A percentile compares a stretch with the other conserved stretches of the same genome.
Conservation (phyloP, 2,329 filamentous ascomycete species). For the Sodiomyces alkalinus region DNA sequence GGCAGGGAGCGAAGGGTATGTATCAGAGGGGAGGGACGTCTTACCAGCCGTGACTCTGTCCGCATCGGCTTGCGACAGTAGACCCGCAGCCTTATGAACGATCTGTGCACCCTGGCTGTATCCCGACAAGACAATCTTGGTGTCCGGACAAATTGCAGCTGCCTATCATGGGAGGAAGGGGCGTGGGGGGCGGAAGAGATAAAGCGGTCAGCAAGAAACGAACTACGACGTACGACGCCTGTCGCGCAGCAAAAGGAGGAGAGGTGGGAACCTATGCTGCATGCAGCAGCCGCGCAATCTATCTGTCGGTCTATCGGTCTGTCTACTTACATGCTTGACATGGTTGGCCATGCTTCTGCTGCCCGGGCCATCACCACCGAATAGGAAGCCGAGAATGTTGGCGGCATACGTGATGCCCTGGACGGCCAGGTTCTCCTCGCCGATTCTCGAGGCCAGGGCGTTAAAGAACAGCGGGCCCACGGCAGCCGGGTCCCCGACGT, state of each 20-base stretch:
- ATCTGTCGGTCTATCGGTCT: no score
- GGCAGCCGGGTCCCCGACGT: constrained; percentile 28
- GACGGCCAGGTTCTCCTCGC: constrained; percentile 26
- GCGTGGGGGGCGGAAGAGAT: no score
- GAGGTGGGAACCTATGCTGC: no score
- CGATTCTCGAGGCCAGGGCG: constrained; percentile 24
- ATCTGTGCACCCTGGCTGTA: constrained; percentile 26
- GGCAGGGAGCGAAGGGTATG: no score
- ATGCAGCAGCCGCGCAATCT: no score
- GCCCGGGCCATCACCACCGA: constrained; percentile 27
- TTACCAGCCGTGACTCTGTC: constrained; percentile 13
- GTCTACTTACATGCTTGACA: neutral
- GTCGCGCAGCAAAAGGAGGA: no score
- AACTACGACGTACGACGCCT: no score
- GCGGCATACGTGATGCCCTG: constrained; percentile 41
- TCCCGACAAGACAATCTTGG: constrained; percentile 28
- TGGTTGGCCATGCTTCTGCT: constrained; percentile 22
- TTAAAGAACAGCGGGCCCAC: constrained; percentile 33
- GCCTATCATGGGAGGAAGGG: no score
- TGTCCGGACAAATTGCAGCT: constrained; percentile 24
- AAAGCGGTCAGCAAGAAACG: constrained; percentile 9
- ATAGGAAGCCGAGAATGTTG: constrained; percentile 25
- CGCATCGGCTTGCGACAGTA: constrained; percentile 18
- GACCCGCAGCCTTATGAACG: constrained; percentile 27
- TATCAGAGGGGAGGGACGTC: constrained; percentile 3